Evolutionary conservation across 768 basidiomycete species (phyloP), one percentile per base, ranked within the genome.

Genomic region (Naganishia vaughanmartiniae): DNA sequence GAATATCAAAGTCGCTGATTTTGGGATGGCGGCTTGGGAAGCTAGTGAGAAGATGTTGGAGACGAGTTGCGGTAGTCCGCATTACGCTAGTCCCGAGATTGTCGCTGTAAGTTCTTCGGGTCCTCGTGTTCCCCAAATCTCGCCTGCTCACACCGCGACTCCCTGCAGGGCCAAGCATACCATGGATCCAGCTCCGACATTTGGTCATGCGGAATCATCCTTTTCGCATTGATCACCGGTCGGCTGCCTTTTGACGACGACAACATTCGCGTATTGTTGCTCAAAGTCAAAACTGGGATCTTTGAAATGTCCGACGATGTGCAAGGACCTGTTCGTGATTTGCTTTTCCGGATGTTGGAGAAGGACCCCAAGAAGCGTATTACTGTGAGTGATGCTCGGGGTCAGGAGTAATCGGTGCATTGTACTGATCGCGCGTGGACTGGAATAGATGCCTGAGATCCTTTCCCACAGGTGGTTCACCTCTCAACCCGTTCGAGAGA

Each of bases 11-110:
- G 88, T 97, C 39, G 93, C 91, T 1, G 94, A 97, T 82, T 94
- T 96, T 78, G 93, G 94, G n/a, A 93, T 96, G 91, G 93, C 93
- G 4, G 90, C 90, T 39, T 93, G 91, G 89, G 90, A 93, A 81
- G 84, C 83, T 30, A 86, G 86, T 48, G 82, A 81, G 65, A 82
- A 84, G 19, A 79, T 88, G 79, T 84, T 96, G 60, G 86, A 86
- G 75, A 96, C 93, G 0, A 89, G 90, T 28, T 96, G 94, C 74
- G 94, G 94, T 34, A 92, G 90, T 74, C 93, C 93, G 67, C 94
- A 96, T 80, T 96, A 98, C 71, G 93, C 93, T 21, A 90, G 91
- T 15, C 93, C 94, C 0, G 94, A 97, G 82, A 88, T 97, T 69
- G 87, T 95, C 73, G 76, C 76, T 54, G 82, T 82, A 69, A 70